Percentiles rank a stretch among this genome's conserved stretches.
These are phyloP conservation scores for Termitomyces sp. DNA, from an alignment of 768 basidiomycete genomes.

Conservation along the genomic window DNA sequence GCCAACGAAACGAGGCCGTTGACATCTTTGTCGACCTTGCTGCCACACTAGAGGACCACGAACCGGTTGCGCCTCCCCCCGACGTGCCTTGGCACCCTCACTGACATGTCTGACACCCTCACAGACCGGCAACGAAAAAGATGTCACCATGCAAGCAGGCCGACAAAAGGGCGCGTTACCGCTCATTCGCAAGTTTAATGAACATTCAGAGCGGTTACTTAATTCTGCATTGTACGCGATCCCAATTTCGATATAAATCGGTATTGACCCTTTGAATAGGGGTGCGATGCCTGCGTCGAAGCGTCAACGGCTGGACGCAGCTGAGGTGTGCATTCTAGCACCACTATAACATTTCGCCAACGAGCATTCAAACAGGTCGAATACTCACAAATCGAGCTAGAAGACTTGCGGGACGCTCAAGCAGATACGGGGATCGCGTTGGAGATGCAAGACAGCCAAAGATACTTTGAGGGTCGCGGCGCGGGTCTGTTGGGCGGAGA, in stretches of 20 bases:
- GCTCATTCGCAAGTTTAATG: slow-evolving; percentile 94
- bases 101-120: background rate
- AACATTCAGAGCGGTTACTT: slow-evolving; percentile 89
- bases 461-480: slow-evolving; percentile 71
- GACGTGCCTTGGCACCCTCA: background rate
- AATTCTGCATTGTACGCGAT: slow-evolving; percentile 65
- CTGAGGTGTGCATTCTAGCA: slow-evolving; percentile 32
- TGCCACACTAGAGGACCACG: slow-evolving; percentile 90
- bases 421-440: slow-evolving; percentile 67
- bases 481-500: slow-evolving; percentile 30
- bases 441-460: slow-evolving; percentile 83
- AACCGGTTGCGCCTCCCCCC: slow-evolving; percentile 49
- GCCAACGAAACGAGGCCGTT: slow-evolving; percentile 59
- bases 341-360: background rate
- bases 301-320: slow-evolving; percentile 47
- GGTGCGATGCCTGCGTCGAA: slow-evolving; percentile 59
- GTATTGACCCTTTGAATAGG: slow-evolving; percentile 24
- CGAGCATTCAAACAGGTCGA: slow-evolving; percentile 25
- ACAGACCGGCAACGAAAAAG: slow-evolving; percentile 86
- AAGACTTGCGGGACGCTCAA: slow-evolving; percentile 77
- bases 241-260: background rate
- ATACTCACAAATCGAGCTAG: slow-evolving; percentile 68
- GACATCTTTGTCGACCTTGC: slow-evolving; percentile 82
- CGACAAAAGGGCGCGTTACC: slow-evolving; percentile 85
- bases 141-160: slow-evolving; percentile 95